Conservation (phyloP, 305 asterid genomes). For the Fraxinus greggii region DNA sequence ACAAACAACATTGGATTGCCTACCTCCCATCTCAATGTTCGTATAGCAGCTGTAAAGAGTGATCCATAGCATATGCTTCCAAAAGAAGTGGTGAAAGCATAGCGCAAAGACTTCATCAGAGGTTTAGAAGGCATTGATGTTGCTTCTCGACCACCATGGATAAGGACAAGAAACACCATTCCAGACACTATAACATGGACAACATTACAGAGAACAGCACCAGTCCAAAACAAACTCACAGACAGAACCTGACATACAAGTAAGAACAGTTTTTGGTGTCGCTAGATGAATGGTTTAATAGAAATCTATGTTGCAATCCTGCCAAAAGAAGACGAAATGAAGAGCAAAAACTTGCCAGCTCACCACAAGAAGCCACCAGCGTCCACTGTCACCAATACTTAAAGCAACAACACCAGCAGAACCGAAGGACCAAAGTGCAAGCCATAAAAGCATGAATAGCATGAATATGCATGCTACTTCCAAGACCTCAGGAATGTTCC, state of each 20-base stretch:
- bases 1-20: conserved; percentile 10
- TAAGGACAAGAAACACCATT: conserved; percentile 83
- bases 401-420: conserved; percentile 92
- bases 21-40: conserved; percentile 97
- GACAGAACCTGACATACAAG: conserved; percentile 64
- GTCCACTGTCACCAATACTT: conserved; percentile 75
- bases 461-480: conserved; percentile 69
- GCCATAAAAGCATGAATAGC: conserved; percentile 88
- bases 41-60: conserved; percentile 92
- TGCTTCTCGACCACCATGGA: conserved; percentile 81
- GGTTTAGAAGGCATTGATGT: conserved; percentile 85
- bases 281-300: conserved; percentile 8
- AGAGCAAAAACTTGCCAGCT: conserved; percentile 97
- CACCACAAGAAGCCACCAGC: conserved; percentile 99
- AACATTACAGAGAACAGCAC: conserved; percentile 88
- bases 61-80: conserved; percentile 99
- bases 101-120: conserved; percentile 57
- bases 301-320: conserved; percentile 9
- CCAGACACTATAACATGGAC: conserved; percentile 95
- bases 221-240: conserved; percentile 96
- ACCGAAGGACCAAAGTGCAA: conserved; percentile 91
- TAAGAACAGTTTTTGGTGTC: conserved; percentile 19
- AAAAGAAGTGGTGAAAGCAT: conserved; percentile 85
- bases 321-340: conserved; percentile 26
- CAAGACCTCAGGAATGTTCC: conserved; percentile 79